Conservation (phyloP, 108 stramenopile species). For the Cyclotella atomus region DNA sequence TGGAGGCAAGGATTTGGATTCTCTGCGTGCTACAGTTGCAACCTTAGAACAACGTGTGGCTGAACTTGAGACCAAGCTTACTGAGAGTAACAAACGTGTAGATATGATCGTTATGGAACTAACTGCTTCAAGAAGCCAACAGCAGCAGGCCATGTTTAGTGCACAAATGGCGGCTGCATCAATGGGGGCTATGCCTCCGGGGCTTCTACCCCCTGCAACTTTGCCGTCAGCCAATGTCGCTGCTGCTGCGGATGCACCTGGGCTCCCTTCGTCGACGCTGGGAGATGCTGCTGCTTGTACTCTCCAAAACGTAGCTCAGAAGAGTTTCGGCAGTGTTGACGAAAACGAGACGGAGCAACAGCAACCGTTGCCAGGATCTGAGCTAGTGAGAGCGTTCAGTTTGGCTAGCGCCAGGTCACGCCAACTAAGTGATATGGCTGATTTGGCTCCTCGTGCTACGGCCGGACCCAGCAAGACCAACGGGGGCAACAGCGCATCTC, state of each 20-base stretch:
- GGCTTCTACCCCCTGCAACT: background rate
- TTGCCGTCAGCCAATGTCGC: background rate
- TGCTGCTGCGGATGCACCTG: background rate
- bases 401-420: slow-evolving; percentile 16
- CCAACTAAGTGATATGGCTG: background rate
- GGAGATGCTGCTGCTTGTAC: slow-evolving; percentile 6
- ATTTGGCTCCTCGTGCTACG: slow-evolving; percentile 31
- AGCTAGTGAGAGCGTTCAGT: slow-evolving; percentile 40
- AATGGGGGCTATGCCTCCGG: background rate
- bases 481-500: background rate
- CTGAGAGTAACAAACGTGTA: slow-evolving; percentile 28
- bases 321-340: slow-evolving; percentile 28
- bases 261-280: background rate
- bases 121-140: slow-evolving; percentile 16
- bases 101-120: slow-evolving; percentile 38
- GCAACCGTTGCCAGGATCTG: slow-evolving; percentile 21
- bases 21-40: slow-evolving; percentile 60
- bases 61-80: slow-evolving; percentile 26
- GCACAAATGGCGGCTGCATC: slow-evolving; percentile 8
- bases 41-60: slow-evolving; percentile 51
- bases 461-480: slow-evolving; percentile 30
- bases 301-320: slow-evolving; percentile 1
- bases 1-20: slow-evolving; percentile 63
- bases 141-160: background rate
- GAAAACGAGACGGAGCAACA: background rate